These are phyloP conservation scores for Cyberlindnera sargentensis DNA, from an alignment of 805 yeast genomes.

Conservation along the genomic window DNA sequence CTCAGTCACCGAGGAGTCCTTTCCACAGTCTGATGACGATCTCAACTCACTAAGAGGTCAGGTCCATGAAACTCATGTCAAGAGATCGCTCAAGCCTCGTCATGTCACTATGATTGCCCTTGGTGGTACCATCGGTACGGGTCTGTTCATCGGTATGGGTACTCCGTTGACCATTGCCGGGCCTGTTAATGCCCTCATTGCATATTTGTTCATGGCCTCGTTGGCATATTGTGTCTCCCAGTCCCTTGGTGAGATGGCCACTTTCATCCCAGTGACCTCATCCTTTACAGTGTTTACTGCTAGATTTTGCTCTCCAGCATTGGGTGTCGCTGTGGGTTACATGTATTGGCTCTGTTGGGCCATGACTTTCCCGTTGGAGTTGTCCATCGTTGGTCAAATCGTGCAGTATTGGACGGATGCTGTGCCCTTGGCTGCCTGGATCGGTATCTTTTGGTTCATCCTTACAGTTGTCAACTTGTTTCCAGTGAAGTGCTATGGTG, in stretches of 20 bases:
- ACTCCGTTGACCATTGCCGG: conserved; percentile 53
- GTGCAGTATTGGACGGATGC: conserved; percentile 57
- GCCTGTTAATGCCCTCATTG: conserved; percentile 60
- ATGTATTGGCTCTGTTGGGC: conserved; percentile 77
- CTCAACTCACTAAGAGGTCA: too few species aligned
- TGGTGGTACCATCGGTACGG: conserved; percentile 79
- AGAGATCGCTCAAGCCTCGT: conserved; percentile 55
- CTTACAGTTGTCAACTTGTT: conserved; percentile 48
- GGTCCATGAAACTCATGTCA: conserved; percentile 35
- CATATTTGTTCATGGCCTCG: conserved; percentile 62
- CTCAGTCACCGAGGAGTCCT: too few species aligned
- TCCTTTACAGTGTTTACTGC: conserved; percentile 64
- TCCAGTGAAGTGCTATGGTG: conserved; percentile 69
- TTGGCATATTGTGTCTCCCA: conserved; percentile 62
- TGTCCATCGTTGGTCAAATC: conserved; percentile 65
- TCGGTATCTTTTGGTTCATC: conserved; percentile 54
- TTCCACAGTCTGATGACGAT: too few species aligned
- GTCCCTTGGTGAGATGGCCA: conserved; percentile 76
- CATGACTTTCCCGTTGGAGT: conserved; percentile 66
- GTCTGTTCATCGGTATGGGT: conserved; percentile 61
- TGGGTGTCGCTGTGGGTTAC: conserved; percentile 69
- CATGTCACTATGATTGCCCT: conserved; percentile 71
- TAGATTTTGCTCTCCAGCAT: conserved; percentile 56
- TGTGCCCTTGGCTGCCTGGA: conserved; percentile 71
- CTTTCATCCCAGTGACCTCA: conserved; percentile 60